Evolutionary conservation across 139 green algal genomes (phyloP), one percentile per base, ranked within the genome.

Genomic region (Coelastrella sp.): DNA sequence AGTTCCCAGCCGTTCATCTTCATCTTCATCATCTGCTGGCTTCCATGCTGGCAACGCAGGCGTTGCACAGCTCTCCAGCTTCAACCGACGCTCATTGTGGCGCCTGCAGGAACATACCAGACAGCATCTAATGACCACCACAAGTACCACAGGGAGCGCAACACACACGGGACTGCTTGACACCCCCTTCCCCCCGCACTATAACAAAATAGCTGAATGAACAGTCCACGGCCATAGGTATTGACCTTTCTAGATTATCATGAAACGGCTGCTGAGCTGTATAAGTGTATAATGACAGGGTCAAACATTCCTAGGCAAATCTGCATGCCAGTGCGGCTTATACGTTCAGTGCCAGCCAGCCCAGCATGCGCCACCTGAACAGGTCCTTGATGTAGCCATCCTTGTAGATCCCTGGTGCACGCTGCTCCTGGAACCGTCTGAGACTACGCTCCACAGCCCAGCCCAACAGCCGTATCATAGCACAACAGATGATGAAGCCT

Each of bases 341-440:
- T n/a, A n/a, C n/a, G n/a, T n/a, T n/a, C n/a, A n/a, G n/a, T n/a
- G n/a, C n/a, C n/a, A n/a, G n/a, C n/a, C n/a, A n/a, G n/a, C n/a
- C n/a, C n/a, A n/a, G n/a, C n/a, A 56, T 20, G 68, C 60, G 22
- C 71, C 54, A 91, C 59, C 92, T 92, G 94, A 98, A 99, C 19
- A 99, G 95, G 75, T 96, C 85, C 17, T 94, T 91, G 57, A 99
- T 96, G 93, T 99, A 99, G 59, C 97, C 95, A 68, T 96, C 88
- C 95, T 99, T 99, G 95, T 99, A 99, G 89, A 99, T 99, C 86
- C 98, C 98, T 2, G 98, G 98, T 0, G 95, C 90, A 0, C 98
- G 95, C 5, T 87, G 66, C n/a, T 91, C 74, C 0, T 95, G 93
- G 92, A 99, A 99, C 13, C 74, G 20, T 17, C 87, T 60, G 4